phyloP scores from a whole-genome alignment of 768 basidiomycete species.

The Lepiota venenata region DNA sequence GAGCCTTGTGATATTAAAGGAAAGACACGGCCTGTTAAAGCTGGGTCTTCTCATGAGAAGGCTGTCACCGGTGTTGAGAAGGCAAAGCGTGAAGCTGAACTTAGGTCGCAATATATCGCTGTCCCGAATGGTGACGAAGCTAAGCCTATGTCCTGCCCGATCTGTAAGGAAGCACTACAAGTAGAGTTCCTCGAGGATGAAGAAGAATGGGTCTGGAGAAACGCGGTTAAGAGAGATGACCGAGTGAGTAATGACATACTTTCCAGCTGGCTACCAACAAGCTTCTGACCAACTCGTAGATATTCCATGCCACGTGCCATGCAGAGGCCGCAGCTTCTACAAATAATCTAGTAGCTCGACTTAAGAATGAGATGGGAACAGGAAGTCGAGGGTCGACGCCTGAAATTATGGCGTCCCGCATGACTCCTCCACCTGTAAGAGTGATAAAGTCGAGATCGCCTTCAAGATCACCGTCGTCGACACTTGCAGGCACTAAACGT shows the following conservation, averaged over 20 bases:
- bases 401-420: constrained; percentile 42
- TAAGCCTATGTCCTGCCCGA: constrained; percentile 81
- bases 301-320: constrained; percentile 94
- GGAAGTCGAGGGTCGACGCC: constrained; percentile 79
- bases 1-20: constrained; percentile 57
- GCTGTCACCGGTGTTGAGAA: constrained; percentile 57
- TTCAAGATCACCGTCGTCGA: constrained; percentile 39
- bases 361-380: constrained; percentile 56
- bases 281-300: constrained; percentile 37
- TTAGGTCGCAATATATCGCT: constrained; percentile 76
- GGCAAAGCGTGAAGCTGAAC: constrained; percentile 72
- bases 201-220: constrained; percentile 98
- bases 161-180: constrained; percentile 93
- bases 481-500: constrained; percentile 64
- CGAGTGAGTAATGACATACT: constrained; percentile 45
- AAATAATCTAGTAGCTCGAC: constrained; percentile 61
- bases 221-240: constrained; percentile 82
- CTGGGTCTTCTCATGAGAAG: constrained; percentile 49
- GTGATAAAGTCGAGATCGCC: constrained; percentile 30
- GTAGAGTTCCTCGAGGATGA: constrained; percentile 93
- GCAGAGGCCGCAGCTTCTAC: constrained; percentile 71
- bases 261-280: background rate
- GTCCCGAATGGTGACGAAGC: constrained; percentile 91
- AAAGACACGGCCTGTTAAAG: constrained; percentile 59
- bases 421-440: constrained; percentile 34